Evolutionary conservation across 2,329 filamentous ascomycete species (phyloP).

Genomic region (Aspergillus ustus): DNA sequence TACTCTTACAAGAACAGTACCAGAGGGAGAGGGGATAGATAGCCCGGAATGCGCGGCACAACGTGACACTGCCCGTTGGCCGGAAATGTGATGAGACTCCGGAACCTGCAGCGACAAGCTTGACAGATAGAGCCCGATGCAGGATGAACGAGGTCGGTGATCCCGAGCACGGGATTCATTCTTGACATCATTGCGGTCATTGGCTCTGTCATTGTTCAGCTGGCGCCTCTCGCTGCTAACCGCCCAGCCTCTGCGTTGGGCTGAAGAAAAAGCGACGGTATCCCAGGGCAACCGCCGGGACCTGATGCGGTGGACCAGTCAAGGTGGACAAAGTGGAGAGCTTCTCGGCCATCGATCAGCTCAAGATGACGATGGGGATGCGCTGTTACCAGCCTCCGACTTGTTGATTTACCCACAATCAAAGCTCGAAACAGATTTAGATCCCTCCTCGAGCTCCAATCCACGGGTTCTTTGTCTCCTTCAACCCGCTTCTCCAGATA

Average conservation of each 20-base stretch:
- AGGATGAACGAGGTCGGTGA: constrained; percentile 2
- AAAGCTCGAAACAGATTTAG: constrained; percentile 2
- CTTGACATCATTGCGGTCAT: constrained; percentile 11
- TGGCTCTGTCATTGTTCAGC: constrained; percentile 13
- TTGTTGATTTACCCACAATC: constrained; percentile 15
- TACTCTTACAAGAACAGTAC: background rate
- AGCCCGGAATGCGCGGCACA: background rate
- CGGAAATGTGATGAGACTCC: constrained; percentile 1
- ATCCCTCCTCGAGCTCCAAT: constrained; percentile 10
- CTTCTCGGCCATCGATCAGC: constrained; percentile 23
- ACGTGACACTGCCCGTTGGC: background rate
- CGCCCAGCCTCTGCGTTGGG: constrained; percentile 10
- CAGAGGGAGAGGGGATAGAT: background rate
- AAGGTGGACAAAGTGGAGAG: constrained; percentile 16
- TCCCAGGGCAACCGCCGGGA: constrained; percentile 28
- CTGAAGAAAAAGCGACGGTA: constrained; percentile 14
- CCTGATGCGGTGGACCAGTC: constrained; percentile 24
- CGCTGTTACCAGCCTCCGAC: constrained; percentile 10
- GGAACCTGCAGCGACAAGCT: background rate
- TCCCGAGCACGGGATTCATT: constrained; percentile 1
- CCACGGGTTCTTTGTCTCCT: constrained; percentile 5
- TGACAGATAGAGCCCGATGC: background rate
- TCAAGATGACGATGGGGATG: constrained; percentile 7
- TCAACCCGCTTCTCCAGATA: constrained; percentile 16
- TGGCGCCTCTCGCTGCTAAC: constrained; percentile 11